These are phyloP conservation scores for Aspergillus cejpii DNA, from an alignment of 2,329 filamentous ascomycete genomes.

Conservation along the genomic window DNA sequence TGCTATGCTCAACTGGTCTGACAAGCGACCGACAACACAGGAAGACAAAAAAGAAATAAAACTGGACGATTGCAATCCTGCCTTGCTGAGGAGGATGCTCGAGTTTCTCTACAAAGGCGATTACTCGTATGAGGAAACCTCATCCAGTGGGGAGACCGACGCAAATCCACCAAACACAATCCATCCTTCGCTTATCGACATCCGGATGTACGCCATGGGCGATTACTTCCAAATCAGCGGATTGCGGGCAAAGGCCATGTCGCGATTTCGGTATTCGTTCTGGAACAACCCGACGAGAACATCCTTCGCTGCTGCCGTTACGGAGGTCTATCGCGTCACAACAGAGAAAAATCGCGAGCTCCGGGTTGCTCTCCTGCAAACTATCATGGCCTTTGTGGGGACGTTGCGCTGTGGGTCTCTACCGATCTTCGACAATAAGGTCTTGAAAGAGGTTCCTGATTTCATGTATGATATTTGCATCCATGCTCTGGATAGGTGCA, in stretches of 20 bases:
- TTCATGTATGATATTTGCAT: background rate
- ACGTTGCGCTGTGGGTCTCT: background rate
- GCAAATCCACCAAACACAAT: background rate
- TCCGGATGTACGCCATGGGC: background rate
- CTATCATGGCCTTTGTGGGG: background rate
- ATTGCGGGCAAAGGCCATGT: background rate
- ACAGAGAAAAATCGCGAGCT: background rate
- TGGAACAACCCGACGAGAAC: background rate
- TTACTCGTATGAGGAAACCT: no score
- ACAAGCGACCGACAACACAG: background rate
- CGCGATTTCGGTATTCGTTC: background rate
- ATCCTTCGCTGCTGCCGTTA: background rate
- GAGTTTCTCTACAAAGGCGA: background rate
- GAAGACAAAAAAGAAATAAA: background rate
- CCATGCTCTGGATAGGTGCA: background rate
- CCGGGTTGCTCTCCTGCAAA: background rate
- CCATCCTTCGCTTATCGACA: background rate
- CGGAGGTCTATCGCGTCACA: background rate
- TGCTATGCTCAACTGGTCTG: background rate
- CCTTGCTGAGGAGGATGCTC: background rate
- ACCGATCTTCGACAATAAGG: background rate
- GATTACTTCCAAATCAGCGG: background rate
- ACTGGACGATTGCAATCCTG: background rate
- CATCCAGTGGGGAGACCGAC: background rate
- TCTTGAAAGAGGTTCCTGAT: background rate